These are phyloP conservation scores for Kwoniella botswanensis DNA, from an alignment of 768 basidiomycete genomes.

Conservation along the genomic window DNA sequence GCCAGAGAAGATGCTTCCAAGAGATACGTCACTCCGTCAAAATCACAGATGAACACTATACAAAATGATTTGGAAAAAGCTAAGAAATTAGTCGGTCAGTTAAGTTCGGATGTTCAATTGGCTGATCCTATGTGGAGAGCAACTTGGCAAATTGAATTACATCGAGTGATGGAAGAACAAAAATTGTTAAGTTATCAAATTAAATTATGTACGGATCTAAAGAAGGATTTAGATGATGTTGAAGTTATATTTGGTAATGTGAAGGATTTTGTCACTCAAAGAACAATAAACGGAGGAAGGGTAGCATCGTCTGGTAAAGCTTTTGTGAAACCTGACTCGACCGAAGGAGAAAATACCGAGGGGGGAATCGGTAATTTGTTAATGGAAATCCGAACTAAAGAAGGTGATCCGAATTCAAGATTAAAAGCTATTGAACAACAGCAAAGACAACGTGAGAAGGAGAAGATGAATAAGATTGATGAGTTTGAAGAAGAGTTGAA, in stretches of 20 bases:
- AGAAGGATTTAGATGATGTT: constrained; percentile 92
- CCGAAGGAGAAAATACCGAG: constrained; percentile 49
- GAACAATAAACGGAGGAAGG: constrained; percentile 49
- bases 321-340: constrained; percentile 67
- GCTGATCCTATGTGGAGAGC: constrained; percentile 98
- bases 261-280: constrained; percentile 73
- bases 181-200: constrained; percentile 91
- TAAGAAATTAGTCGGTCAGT: constrained; percentile 71
- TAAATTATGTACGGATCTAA: constrained; percentile 82
- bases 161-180: constrained; percentile 96
- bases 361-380: constrained; percentile 70
- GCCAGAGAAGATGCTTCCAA: constrained; percentile 90
- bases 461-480: constrained; percentile 66
- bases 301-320: constrained; percentile 9
- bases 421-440: constrained; percentile 91
- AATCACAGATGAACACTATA: constrained; percentile 71
- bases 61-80: constrained; percentile 73
- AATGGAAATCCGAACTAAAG: constrained; percentile 83
- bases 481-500: constrained; percentile 83
- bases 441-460: constrained; percentile 77
- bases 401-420: constrained; percentile 79
- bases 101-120: constrained; percentile 83
- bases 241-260: constrained; percentile 85
- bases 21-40: constrained; percentile 82
- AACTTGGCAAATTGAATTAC: constrained; percentile 95